phyloP scores from a whole-genome alignment of 192 early-diverging fungal species.

The Umbelopsis ramanniana region DNA sequence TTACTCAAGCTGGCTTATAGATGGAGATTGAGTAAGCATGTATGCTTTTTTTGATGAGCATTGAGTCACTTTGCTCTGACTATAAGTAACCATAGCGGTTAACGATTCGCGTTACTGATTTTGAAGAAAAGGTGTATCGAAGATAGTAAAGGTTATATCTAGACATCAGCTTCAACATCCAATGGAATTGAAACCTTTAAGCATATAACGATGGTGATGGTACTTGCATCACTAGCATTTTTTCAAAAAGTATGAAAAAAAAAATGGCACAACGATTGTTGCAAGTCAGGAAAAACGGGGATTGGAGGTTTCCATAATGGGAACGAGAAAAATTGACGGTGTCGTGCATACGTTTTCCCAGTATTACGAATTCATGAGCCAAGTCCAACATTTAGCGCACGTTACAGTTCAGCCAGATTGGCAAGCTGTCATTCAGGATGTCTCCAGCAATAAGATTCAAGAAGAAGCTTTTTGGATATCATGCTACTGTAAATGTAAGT shows the following conservation, averaged over 20 bases:
- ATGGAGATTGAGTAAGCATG: no score
- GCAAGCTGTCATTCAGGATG: conserved; percentile 50
- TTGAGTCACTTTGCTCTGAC: no score
- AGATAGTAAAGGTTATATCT: no score
- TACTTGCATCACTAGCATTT: background rate
- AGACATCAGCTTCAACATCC: no score
- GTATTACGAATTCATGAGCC: background rate
- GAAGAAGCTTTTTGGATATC: conserved; percentile 56
- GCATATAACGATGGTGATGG: no score
- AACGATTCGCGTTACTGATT: no score
- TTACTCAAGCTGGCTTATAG: no score
- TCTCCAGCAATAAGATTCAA: conserved; percentile 32
- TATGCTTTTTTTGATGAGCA: no score
- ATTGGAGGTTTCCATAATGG: background rate
- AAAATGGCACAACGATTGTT: background rate
- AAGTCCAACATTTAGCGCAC: conserved; percentile 26
- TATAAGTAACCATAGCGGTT: no score
- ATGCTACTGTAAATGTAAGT: conserved; percentile 48
- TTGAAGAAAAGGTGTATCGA: no score
- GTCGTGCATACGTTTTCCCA: background rate
- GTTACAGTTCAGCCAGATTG: conserved; percentile 59
- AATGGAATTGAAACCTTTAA: no score
- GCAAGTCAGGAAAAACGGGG: no score
- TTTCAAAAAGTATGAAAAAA: background rate
- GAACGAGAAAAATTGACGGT: background rate